Percentiles rank a stretch among this genome's conserved stretches.
Conservation (phyloP, 2,329 filamentous ascomycete genomes). For the Stemphylium vesicarium region DNA sequence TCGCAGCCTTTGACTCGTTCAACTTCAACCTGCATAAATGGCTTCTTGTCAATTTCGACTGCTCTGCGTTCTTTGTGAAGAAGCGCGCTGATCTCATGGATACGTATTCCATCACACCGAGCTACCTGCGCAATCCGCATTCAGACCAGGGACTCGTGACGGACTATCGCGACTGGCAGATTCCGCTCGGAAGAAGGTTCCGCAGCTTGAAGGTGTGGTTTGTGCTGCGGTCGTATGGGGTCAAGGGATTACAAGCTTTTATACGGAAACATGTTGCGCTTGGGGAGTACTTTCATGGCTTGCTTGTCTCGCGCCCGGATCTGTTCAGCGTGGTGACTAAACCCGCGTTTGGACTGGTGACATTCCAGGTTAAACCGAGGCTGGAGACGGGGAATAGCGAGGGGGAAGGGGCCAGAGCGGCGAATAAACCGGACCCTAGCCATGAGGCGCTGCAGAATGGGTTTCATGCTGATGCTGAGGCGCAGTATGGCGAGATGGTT, state of each 20-base stretch:
- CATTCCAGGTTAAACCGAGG: constrained; percentile 65
- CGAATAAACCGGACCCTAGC: constrained; percentile 28
- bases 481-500: constrained; percentile 58
- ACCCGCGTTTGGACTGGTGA: constrained; percentile 81
- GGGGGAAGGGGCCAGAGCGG: not conserved
- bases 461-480: constrained; percentile 44
- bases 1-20: constrained; percentile 81
- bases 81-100: constrained; percentile 77
- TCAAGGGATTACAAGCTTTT: constrained; percentile 75
- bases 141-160: constrained; percentile 84
- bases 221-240: constrained; percentile 81
- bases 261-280: constrained; percentile 72
- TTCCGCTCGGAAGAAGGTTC: constrained; percentile 88
- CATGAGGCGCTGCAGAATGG: constrained; percentile 44
- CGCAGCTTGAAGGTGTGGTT: constrained; percentile 94
- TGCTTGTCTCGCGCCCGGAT: constrained; percentile 66
- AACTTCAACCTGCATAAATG: constrained; percentile 98
- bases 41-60: constrained; percentile 92
- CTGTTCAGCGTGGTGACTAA: constrained; percentile 77
- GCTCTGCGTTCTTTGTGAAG: constrained; percentile 77
- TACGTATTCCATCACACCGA: constrained; percentile 77
- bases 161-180: constrained; percentile 97
- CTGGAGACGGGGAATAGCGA: not conserved
- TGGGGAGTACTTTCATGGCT: constrained; percentile 71
- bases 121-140: constrained; percentile 82